Evolutionary conservation across 106 monocot species (phyloP).

Genomic region (Phalaenopsis equestris): DNA sequence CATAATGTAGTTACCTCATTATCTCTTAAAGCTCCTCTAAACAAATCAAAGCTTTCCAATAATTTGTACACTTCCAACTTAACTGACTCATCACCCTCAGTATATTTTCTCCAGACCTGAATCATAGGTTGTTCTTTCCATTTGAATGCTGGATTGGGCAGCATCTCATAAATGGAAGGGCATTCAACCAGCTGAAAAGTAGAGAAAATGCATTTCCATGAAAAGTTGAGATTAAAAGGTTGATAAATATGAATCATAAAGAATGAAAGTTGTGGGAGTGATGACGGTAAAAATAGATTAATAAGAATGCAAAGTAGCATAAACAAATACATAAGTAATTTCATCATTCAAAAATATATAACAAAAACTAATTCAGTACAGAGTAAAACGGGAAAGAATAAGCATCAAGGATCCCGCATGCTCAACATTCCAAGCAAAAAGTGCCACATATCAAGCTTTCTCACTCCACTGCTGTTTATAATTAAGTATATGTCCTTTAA

Average conservation of each 20-base stretch:
- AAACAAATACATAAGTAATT: neutral
- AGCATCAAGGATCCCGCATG: neutral
- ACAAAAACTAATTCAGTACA: neutral
- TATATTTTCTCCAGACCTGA: slow-evolving; percentile 59
- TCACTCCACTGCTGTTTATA: neutral
- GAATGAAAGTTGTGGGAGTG: neutral
- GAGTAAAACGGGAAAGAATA: neutral
- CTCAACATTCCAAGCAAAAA: neutral
- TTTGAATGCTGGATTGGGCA: slow-evolving; percentile 62
- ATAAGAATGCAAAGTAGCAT: neutral
- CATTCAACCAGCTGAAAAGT: slow-evolving; percentile 72
- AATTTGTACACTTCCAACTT: slow-evolving; percentile 49
- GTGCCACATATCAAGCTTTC: neutral
- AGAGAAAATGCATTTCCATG: neutral
- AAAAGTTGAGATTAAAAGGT: neutral
- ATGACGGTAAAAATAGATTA: neutral
- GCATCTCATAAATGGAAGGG: slow-evolving; percentile 90
- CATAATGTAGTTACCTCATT: slow-evolving; percentile 51
- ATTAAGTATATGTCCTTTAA: neutral
- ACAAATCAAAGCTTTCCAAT: slow-evolving; percentile 38
- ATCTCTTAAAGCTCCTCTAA: slow-evolving; percentile 71
- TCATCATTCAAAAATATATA: neutral
- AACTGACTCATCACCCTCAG: slow-evolving; percentile 29
- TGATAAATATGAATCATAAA: neutral
- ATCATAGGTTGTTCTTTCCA: slow-evolving; percentile 63